phyloP scores from a whole-genome alignment of 208 protist genomes.

The Tritrichomonas foetus region DNA sequence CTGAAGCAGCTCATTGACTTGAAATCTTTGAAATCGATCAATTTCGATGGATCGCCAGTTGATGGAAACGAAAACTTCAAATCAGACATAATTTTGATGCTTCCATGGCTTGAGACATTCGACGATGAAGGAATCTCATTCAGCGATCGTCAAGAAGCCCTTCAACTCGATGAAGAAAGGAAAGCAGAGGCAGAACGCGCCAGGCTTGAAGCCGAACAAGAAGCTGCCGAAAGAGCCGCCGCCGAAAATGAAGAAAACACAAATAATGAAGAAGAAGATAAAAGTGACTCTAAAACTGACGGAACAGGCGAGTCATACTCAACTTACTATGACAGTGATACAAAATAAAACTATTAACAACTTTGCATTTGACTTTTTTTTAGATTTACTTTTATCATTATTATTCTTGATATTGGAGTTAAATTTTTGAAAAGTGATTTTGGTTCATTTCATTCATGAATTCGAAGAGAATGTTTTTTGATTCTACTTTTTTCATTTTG shows the following conservation, averaged over 20 bases:
- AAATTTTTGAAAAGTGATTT: too few species aligned
- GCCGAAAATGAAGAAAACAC: neutral
- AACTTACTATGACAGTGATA: too few species aligned
- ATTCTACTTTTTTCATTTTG: too few species aligned
- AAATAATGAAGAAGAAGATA: neutral
- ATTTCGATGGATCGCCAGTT: slow-evolving; percentile 20
- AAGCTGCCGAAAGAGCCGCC: neutral
- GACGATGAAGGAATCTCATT: neutral
- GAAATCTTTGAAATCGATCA: neutral
- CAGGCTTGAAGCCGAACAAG: neutral
- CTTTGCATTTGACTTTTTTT: too few species aligned
- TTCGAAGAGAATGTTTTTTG: too few species aligned
- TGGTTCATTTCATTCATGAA: too few species aligned
- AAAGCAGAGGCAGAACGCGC: neutral
- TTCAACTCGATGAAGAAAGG: neutral
- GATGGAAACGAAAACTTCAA: neutral
- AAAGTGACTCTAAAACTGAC: too few species aligned
- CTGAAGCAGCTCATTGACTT: neutral
- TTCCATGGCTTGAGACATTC: neutral
- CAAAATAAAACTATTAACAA: too few species aligned
- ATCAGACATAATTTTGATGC: neutral
- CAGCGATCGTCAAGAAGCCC: neutral
- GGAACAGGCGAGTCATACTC: too few species aligned
- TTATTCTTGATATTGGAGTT: too few species aligned
- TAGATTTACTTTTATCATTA: too few species aligned